Base-by-base conservation (phyloP, 1,284 basidiomycete genomes). In the Kwoniella shivajii region DNA sequence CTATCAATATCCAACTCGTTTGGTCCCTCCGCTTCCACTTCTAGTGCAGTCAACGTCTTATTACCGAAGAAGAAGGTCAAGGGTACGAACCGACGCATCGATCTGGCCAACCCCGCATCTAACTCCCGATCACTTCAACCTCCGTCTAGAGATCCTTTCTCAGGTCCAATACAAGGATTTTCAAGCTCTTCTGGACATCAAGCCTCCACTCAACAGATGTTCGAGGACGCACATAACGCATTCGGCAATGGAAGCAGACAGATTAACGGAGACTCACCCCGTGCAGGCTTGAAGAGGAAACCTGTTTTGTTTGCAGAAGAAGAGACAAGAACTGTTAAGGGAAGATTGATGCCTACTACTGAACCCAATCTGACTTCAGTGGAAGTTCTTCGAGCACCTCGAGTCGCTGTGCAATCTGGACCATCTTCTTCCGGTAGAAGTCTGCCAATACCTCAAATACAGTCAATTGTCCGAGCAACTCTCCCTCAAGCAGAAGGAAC, bases 181-280 rank as follows among this genome's bases (percentile, higher is more conserved):
- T 64, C 61, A 6, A 62, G 54, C 36, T 54, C 62, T 24, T 66
- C 63, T 6, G 54, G 53, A 6, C 63, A 57, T 20, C 65, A 59
- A 47, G 59, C 57, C 20, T 66, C 64, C 16, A 72, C 69, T 3
- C 67, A 65, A 13, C 59, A 64, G 30, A 73, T 75, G 68, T 66
- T 74, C 29, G 63, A 67, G 37, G 64, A 69, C 24, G 69, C 66
- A 2, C 56, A 63, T 16, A 46, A 37, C 29, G 69, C 67, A 2
- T 71, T 73, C 31, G 62, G 52, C 16, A 48, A 56, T 46, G 59
- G 49, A 22, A n/a, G 31, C 6, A 36, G 29, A 16, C 34, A 55
- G n/a, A 41, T 45, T 0, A 56, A 49, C 7, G 50, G 56, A 6
- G 57, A 51, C 24, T 64, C 56, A 18, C 52, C 61, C 13, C 57